Percentiles rank a stretch among this genome's conserved stretches.
phyloP scores from a whole-genome alignment of 1,284 basidiomycete genomes.

The Meira nashicola region DNA sequence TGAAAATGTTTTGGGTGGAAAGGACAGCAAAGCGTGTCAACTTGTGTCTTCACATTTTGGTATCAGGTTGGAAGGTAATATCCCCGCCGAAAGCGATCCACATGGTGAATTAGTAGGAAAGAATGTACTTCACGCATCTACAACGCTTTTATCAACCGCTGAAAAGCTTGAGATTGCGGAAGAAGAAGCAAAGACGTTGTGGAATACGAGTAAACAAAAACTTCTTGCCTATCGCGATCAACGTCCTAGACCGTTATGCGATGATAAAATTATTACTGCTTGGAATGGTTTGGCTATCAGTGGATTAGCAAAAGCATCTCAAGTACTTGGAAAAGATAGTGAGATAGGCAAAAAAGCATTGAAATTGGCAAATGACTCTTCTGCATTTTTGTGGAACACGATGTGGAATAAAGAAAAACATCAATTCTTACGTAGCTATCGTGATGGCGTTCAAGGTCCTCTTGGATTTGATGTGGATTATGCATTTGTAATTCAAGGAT shows the following conservation, averaged over 20 bases:
- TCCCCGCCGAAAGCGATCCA: conserved; percentile 55
- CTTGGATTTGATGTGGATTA: conserved; percentile 15
- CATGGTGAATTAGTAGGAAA: conserved; percentile 55
- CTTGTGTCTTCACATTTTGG: conserved; percentile 54
- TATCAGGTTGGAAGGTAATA: conserved; percentile 55
- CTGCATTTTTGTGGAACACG: conserved; percentile 8
- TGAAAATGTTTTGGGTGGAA: conserved; percentile 47
- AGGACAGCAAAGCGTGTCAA: conserved; percentile 30
- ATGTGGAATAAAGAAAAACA: conserved; percentile 6
- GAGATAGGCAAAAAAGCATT: conserved; percentile 20
- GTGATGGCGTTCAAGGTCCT: conserved; percentile 49
- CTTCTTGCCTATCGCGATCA: conserved; percentile 20
- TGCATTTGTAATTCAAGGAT: conserved; percentile 13
- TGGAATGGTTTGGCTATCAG: conserved; percentile 59
- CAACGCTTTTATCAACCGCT: not conserved
- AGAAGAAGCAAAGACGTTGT: conserved; percentile 4
- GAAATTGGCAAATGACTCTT: conserved; percentile 7
- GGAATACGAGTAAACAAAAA: conserved; percentile 4
- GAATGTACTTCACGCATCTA: conserved; percentile 13
- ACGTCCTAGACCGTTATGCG: conserved; percentile 56
- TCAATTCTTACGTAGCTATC: conserved; percentile 40
- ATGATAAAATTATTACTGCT: conserved; percentile 57
- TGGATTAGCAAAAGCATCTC: conserved; percentile 16
- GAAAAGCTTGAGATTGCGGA: not conserved
- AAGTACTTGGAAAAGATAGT: conserved; percentile 7